phyloP scores from a whole-genome alignment of 176 grass and related monocot species.

The Phyllostachys edulis region DNA sequence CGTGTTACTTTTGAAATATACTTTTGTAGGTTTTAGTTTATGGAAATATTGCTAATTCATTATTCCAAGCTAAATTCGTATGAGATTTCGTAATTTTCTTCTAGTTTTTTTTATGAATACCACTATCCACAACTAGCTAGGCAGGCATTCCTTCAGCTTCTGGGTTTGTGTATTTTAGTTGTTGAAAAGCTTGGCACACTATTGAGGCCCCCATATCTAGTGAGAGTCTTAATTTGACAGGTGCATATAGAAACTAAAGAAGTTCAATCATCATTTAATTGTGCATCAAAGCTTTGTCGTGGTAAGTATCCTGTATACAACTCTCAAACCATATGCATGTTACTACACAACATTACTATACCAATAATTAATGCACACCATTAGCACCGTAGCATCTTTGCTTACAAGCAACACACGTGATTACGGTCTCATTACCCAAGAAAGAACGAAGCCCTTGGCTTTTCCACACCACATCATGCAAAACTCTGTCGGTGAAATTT shows the following conservation, averaged over 20 bases:
- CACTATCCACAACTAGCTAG: not conserved
- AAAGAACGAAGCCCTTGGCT: too few relatives aligned
- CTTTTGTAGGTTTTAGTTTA: not conserved
- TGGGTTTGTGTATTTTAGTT: not conserved
- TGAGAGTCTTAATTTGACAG: too few relatives aligned
- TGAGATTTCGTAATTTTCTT: not conserved
- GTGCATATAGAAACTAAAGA: not conserved
- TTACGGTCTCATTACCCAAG: not conserved
- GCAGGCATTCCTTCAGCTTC: not conserved
- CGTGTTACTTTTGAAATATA: not conserved
- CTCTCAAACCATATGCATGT: not conserved
- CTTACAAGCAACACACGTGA: not conserved
- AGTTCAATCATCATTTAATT: not conserved
- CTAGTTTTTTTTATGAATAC: not conserved
- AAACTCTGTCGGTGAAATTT: too few relatives aligned
- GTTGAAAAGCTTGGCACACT: not conserved
- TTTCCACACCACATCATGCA: too few relatives aligned
- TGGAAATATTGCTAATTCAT: not conserved
- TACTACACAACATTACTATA: not conserved
- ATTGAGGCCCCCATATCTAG: too few relatives aligned
- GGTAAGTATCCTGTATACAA: not conserved
- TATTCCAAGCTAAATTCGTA: not conserved
- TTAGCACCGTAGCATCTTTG: not conserved
- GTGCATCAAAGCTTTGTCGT: not conserved
- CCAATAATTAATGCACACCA: not conserved